Evolutionary conservation across 164 flowering plant genomes (phyloP), one percentile per base, ranked within the genome.

Genomic region (Vitis rupestris): DNA sequence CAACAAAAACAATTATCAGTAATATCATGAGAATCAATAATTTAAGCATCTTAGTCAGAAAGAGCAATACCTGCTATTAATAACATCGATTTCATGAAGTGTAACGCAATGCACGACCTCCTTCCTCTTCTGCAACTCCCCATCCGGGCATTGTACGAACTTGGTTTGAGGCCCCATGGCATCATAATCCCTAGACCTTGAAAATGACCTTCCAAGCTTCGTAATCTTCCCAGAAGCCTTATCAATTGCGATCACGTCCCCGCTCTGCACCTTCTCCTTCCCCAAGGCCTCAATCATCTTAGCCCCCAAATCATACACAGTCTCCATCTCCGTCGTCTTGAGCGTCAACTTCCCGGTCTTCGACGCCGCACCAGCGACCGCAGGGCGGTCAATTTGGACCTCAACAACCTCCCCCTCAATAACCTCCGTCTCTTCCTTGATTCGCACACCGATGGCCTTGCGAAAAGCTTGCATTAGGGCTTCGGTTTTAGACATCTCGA

Each of bases 101-200:
- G 97, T 85, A 44, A 95, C 98, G 49, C 90, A 88, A 80, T 95
- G 98, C 73, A 95, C 95, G 19, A 92, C 90, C 82, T 92, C 99
- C 82, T 92, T 95, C 80, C 99, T 77, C 87, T 95, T 95, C 96
- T 95, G 99, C 84, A 95, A 70, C 90, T 95, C 99, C 53, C 99
- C 99, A 66, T 93, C 98, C 1, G 99, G 99, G 72, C 97, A 95
- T 69, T 95, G 98, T 65, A 95, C 93, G 55, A 95, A 95, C 87
- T 93, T 95, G 4, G 90, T 88, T 72, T 87, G 91, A 0, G 94
- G 89, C 0, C 99, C 97, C 86, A 95, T 80, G 1, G 98, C 97
- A 73, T 95, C 99, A 13, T 88, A 92, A 65, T 95, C 99, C 79
- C 96, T 83, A 1, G 92, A 84, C 89, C 99, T 74, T 31, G 96